Evolutionary conservation across 2,329 filamentous ascomycete species (phyloP).

Genomic region (Tolypocladium ophioglossoides): DNA sequence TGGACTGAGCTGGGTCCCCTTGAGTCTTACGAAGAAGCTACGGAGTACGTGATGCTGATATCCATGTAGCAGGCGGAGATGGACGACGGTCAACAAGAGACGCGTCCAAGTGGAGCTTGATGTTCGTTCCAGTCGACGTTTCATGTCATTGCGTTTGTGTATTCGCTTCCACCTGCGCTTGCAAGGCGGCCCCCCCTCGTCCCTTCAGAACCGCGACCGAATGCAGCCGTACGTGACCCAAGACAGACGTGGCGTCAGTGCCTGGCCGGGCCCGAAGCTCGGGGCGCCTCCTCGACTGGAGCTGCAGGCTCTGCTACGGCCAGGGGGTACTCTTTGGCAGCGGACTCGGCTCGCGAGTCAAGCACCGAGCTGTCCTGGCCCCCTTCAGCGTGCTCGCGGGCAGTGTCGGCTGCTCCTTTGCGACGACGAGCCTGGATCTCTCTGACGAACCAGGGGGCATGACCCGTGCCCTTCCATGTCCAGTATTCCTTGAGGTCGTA

Average conservation of each 20-base stretch:
- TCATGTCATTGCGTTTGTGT: neutral
- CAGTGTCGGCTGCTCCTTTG: neutral
- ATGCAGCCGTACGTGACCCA: neutral
- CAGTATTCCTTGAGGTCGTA: slow-evolving; percentile 47
- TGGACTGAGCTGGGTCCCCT: slow-evolving; percentile 20
- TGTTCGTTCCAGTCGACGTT: neutral
- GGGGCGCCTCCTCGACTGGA: neutral
- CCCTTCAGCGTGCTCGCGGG: slow-evolving; percentile 1
- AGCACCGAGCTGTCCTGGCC: slow-evolving; percentile 3
- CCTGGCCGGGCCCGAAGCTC: neutral
- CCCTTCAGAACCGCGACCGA: neutral
- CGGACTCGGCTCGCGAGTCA: slow-evolving; percentile 9
- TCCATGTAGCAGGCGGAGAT: neutral
- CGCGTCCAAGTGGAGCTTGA: neutral
- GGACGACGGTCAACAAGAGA: neutral
- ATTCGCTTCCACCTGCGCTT: neutral
- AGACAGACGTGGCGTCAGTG: neutral
- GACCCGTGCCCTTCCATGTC: slow-evolving; percentile 39
- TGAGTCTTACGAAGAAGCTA: too few relatives aligned
- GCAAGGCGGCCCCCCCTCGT: neutral
- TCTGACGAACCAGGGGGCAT: slow-evolving; percentile 36
- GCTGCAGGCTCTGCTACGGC: neutral
- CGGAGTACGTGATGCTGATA: neutral
- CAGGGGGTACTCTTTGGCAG: slow-evolving; percentile 11
- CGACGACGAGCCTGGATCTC: slow-evolving; percentile 14